These are phyloP conservation scores for Theileria annulata DNA, from an alignment of 169 alveolate genomes.

Conservation along the genomic window DNA sequence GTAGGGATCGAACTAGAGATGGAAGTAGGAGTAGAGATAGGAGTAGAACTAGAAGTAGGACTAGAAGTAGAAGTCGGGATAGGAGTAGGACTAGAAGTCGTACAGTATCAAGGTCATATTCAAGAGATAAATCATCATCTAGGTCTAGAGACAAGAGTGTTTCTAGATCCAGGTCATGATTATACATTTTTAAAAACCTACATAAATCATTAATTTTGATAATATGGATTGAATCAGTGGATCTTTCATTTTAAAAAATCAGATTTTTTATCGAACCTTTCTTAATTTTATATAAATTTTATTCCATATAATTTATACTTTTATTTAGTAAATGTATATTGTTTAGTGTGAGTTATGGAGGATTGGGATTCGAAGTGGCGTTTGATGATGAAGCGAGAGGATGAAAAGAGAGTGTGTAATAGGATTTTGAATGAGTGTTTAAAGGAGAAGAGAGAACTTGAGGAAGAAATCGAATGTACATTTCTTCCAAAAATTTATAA, in stretches of 20 bases:
- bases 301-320: too few relatives aligned
- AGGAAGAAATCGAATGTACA: conserved; percentile 64
- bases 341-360: background rate
- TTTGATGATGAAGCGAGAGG: conserved; percentile 51
- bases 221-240: background rate
- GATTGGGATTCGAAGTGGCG: conserved; percentile 68
- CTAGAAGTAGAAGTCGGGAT: conserved; percentile 27
- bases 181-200: background rate
- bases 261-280: background rate
- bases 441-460: conserved; percentile 51
- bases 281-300: background rate
- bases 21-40: background rate
- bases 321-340: background rate
- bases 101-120: conserved; percentile 44
- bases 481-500: conserved; percentile 44
- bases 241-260: background rate
- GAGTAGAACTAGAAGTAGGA: background rate
- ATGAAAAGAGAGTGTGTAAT: conserved; percentile 30
- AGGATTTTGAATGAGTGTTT: conserved; percentile 39
- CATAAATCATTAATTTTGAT: background rate
- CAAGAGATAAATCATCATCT: conserved; percentile 46
- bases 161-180: conserved; percentile 49
- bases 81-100: conserved; percentile 49
- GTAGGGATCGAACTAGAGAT: background rate
- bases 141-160: conserved; percentile 52